Conservation (phyloP, 2,329 filamentous ascomycete species). For the Xylariales sp. region DNA sequence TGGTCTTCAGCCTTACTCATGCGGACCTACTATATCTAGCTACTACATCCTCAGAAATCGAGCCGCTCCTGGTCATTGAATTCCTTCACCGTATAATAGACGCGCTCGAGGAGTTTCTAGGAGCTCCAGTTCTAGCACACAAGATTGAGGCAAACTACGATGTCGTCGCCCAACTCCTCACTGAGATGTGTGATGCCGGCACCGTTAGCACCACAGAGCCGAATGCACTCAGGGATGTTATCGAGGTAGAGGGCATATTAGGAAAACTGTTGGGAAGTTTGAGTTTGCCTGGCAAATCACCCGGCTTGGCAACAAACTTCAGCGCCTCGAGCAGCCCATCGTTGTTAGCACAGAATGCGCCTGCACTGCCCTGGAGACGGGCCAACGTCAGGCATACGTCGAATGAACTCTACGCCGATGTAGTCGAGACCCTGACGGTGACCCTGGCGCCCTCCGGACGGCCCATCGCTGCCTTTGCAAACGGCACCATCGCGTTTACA, state of each 20-base stretch:
- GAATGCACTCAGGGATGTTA: slow-evolving; percentile 84
- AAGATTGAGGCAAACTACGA: slow-evolving; percentile 91
- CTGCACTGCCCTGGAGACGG: slow-evolving; percentile 77
- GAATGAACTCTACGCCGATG: slow-evolving; percentile 94
- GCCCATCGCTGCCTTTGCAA: slow-evolving; percentile 78
- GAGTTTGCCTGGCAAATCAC: slow-evolving; percentile 61
- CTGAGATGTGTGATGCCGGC: slow-evolving; percentile 94
- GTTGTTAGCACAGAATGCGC: slow-evolving; percentile 40
- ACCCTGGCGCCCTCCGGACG: slow-evolving; percentile 87
- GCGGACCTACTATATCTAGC: slow-evolving; percentile 82
- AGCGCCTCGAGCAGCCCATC: slow-evolving; percentile 34
- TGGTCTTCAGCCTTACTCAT: slow-evolving; percentile 84
- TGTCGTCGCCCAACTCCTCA: slow-evolving; percentile 86
- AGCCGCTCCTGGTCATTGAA: slow-evolving; percentile 85
- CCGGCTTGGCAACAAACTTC: slow-evolving; percentile 32
- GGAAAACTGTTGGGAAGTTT: slow-evolving; percentile 86
- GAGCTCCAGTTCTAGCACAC: slow-evolving; percentile 75
- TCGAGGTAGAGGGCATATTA: slow-evolving; percentile 87
- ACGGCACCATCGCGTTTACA: slow-evolving; percentile 91
- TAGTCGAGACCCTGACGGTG: slow-evolving; percentile 84
- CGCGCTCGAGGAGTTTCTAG: slow-evolving; percentile 89
- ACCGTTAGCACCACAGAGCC: slow-evolving; percentile 86
- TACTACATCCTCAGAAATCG: slow-evolving; percentile 79
- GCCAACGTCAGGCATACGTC: slow-evolving; percentile 92
- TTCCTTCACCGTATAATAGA: slow-evolving; percentile 93